Conservation (phyloP, 768 basidiomycete genomes). For the Suillus lakei region DNA sequence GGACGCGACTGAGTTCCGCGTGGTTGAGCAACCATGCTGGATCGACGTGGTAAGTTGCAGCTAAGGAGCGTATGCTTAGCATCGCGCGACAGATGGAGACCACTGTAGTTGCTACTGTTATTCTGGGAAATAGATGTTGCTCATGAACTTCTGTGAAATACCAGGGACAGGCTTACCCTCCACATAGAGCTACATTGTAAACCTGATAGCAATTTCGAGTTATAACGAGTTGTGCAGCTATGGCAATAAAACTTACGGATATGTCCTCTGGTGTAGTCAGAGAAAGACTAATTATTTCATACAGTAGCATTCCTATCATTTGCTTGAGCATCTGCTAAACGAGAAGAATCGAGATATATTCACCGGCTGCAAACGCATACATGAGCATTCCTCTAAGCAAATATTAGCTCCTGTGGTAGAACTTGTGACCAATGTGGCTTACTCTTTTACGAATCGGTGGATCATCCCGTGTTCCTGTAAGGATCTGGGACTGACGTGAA, state of each 20-base stretch:
- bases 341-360: background rate
- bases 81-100: constrained; percentile 43
- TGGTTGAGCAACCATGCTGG: constrained; percentile 49
- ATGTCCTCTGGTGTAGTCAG: constrained; percentile 9
- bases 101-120: constrained; percentile 14
- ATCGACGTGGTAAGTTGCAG: constrained; percentile 46
- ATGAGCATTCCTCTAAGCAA: constrained; percentile 26
- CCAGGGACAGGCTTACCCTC: constrained; percentile 12
- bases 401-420: background rate
- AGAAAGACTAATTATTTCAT: constrained; percentile 15
- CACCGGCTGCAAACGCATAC: constrained; percentile 25
- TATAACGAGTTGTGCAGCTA: background rate
- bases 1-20: constrained; percentile 49
- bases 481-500: constrained; percentile 7
- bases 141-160: background rate
- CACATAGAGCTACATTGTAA: constrained; percentile 11
- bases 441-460: constrained; percentile 24
- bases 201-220: constrained; percentile 6
- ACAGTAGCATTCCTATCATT: constrained; percentile 19
- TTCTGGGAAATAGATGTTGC: background rate
- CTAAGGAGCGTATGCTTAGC: constrained; percentile 47
- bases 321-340: background rate
- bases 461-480: constrained; percentile 14
- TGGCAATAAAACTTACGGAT: constrained; percentile 2
- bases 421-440: background rate